Evolutionary conservation across 2,329 filamentous ascomycete genomes (phyloP).

Genomic region (Aspergillus viridinutans): DNA sequence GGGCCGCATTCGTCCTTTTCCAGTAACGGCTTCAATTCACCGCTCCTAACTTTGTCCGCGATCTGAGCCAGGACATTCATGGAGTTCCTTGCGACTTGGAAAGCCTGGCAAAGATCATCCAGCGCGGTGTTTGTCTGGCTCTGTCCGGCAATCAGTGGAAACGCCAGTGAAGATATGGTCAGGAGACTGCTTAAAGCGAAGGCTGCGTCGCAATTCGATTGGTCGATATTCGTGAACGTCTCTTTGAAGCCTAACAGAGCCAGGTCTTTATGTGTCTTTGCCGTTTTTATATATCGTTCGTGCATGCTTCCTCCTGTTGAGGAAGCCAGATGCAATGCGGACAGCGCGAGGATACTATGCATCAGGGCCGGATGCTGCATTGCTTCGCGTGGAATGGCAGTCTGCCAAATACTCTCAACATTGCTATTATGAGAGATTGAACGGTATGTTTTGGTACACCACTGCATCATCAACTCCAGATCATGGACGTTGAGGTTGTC

Average conservation of each 20-base stretch:
- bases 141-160: constrained; percentile 13
- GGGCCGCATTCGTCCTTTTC: constrained; percentile 17
- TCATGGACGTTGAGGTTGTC: constrained; percentile 24
- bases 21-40: constrained; percentile 26
- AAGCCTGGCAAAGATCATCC: constrained; percentile 29
- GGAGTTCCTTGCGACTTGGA: constrained; percentile 28
- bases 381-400: constrained; percentile 26
- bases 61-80: constrained; percentile 21
- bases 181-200: constrained; percentile 34
- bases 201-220: constrained; percentile 30
- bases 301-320: constrained; percentile 11
- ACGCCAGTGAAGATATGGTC: constrained; percentile 33
- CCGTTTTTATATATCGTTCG: constrained; percentile 23
- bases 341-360: constrained; percentile 34
- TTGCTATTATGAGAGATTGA: constrained; percentile 23
- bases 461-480: constrained; percentile 33
- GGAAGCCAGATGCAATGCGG: constrained; percentile 29
- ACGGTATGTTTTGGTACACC: constrained; percentile 32
- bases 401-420: constrained; percentile 30
- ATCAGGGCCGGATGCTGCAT: constrained; percentile 27
- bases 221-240: constrained; percentile 16
- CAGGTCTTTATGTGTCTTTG: constrained; percentile 25
- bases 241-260: constrained; percentile 24
- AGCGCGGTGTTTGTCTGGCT: constrained; percentile 13
- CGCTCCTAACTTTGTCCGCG: constrained; percentile 20